phyloP scores from a whole-genome alignment of 1,139 yeast species.

The Ogataea hybrid region DNA sequence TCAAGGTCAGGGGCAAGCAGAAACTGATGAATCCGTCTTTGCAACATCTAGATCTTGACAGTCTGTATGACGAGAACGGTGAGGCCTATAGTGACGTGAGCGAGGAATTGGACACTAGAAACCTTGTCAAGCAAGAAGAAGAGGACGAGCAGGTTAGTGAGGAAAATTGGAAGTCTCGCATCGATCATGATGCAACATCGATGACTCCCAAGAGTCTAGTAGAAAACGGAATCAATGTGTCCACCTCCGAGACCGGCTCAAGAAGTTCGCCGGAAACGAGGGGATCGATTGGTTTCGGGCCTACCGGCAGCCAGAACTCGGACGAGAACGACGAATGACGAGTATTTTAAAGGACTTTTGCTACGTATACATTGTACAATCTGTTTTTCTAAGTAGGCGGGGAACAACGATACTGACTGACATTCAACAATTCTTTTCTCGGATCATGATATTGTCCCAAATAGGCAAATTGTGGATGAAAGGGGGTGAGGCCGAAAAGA shows the following conservation, averaged over 20 bases:
- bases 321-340: conserved; percentile 12
- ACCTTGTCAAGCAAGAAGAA: conserved; percentile 3
- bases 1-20: conserved; percentile 20
- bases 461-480: conserved; percentile 5
- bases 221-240: conserved; percentile 1
- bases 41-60: conserved; percentile 23
- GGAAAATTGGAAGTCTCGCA: conserved; percentile 7
- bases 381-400: background rate
- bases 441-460: background rate
- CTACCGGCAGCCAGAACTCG: conserved; percentile 12
- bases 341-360: background rate
- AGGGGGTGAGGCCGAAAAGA: background rate
- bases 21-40: conserved; percentile 23
- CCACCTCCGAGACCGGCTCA: conserved; percentile 14
- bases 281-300: conserved; percentile 11
- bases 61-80: conserved; percentile 19
- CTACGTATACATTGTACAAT: background rate
- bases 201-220: conserved; percentile 6
- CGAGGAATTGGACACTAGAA: conserved; percentile 7
- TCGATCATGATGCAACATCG: conserved; percentile 2
- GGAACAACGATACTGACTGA: too few relatives aligned
- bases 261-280: conserved; percentile 12
- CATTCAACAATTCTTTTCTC: too few relatives aligned
- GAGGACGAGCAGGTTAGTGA: conserved; percentile 4
- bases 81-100: conserved; percentile 17